Percentiles rank a stretch among this genome's conserved stretches.
Evolutionary conservation across 495 filamentous ascomycete genomes (phyloP).

Genomic region (Pyrenula massariospora): DNA sequence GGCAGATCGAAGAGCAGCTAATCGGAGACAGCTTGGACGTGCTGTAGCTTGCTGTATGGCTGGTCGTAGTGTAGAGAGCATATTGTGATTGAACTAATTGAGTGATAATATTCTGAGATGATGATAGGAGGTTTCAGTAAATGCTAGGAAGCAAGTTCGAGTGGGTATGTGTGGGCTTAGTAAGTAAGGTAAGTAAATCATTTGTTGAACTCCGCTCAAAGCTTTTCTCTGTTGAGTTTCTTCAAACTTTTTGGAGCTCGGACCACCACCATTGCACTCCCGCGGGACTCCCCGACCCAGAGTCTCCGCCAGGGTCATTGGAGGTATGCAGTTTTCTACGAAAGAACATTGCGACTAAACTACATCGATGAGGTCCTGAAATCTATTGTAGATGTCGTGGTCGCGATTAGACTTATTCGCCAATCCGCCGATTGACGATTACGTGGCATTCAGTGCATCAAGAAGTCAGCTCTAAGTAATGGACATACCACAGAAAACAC

Average conservation of each 20-base stretch:
- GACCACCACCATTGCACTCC: background rate
- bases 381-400: too few relatives aligned
- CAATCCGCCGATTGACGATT: too few relatives aligned
- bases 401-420: too few relatives aligned
- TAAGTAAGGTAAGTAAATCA: background rate
- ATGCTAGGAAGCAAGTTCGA: background rate
- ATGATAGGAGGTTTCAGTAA: background rate
- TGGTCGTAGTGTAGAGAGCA: conserved; percentile 47
- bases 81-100: conserved; percentile 22
- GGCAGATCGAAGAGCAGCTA: conserved; percentile 49
- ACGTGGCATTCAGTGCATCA: too few relatives aligned
- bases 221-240: background rate
- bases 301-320: too few relatives aligned
- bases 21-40: conserved; percentile 31
- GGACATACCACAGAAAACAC: too few relatives aligned
- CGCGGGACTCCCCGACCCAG: background rate
- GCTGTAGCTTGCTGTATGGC: conserved; percentile 39
- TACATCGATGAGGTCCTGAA: too few relatives aligned
- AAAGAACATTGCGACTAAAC: too few relatives aligned
- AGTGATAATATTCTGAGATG: background rate
- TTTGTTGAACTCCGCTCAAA: background rate
- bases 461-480: too few relatives aligned
- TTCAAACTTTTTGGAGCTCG: background rate
- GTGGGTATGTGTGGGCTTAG: too few relatives aligned
- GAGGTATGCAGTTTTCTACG: too few relatives aligned